phyloP scores from a whole-genome alignment of 78 protist genomes.

The Planoprotostelium fungivorum region DNA sequence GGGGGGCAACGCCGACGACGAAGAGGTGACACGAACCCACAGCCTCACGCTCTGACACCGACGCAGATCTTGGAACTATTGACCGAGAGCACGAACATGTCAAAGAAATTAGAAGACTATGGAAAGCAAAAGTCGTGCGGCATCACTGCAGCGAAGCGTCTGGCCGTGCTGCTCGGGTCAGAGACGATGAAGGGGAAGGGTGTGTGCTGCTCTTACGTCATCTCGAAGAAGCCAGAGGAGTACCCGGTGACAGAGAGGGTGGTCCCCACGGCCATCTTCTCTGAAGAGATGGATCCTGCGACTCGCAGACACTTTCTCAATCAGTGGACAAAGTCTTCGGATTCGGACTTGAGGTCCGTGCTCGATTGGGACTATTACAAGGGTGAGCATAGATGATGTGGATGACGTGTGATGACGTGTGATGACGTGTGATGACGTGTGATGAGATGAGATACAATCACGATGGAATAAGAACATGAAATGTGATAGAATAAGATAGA shows the following conservation, averaged over 20 bases:
- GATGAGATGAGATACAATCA: too few relatives aligned
- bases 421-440: too few relatives aligned
- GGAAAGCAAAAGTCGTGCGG: constrained; percentile 67
- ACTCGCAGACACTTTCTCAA: constrained; percentile 17
- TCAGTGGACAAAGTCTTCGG: constrained; percentile 38
- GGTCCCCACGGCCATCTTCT: constrained; percentile 90
- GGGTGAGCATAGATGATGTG: not conserved
- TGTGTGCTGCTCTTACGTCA: constrained; percentile 82
- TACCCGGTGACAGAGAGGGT: constrained; percentile 95
- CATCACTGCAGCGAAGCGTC: constrained; percentile 79
- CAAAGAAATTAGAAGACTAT: constrained; percentile 83
- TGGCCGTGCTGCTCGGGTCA: constrained; percentile 87
- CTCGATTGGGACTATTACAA: constrained; percentile 95
- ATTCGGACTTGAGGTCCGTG: constrained; percentile 30
- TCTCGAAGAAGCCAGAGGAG: constrained; percentile 84
- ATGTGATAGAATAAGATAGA: too few relatives aligned
- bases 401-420: too few relatives aligned
- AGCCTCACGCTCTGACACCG: not conserved
- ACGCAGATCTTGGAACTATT: constrained; percentile 80
- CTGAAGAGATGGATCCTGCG: constrained; percentile 15
- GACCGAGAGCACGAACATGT: constrained; percentile 86
- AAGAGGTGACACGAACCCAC: constrained; percentile 56
- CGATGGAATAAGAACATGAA: too few relatives aligned
- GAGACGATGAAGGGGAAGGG: constrained; percentile 92
- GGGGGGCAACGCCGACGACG: not conserved